A percentile compares a stretch with the other conserved stretches of the same genome.
phyloP scores from a whole-genome alignment of 768 basidiomycete species.

The Terana coerulea region DNA sequence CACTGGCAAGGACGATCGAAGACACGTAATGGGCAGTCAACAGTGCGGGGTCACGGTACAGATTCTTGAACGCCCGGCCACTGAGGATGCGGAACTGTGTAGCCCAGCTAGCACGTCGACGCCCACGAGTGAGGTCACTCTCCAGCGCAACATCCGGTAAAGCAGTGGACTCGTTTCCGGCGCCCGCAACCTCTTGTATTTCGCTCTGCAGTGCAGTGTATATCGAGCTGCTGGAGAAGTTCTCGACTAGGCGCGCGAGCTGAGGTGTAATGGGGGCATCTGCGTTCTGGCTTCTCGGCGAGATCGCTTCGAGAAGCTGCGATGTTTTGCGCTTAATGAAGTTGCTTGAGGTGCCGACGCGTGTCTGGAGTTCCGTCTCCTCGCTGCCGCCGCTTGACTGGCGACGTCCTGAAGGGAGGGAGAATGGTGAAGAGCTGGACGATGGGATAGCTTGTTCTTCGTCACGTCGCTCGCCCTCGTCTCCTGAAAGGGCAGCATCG shows the following conservation, averaged over 20 bases:
- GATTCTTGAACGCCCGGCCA: slow-evolving; percentile 95
- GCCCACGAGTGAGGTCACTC: slow-evolving; percentile 61
- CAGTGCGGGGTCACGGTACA: slow-evolving; percentile 92
- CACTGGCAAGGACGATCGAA: slow-evolving; percentile 79
- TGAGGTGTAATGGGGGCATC: slow-evolving; percentile 45
- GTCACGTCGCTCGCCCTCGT: slow-evolving; percentile 47
- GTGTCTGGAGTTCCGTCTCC: slow-evolving; percentile 51
- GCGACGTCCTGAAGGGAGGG: slow-evolving; percentile 20
- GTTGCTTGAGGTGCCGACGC: slow-evolving; percentile 38
- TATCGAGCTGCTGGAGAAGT: slow-evolving; percentile 66
- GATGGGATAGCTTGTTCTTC: slow-evolving; percentile 61
- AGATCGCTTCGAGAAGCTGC: slow-evolving; percentile 61
- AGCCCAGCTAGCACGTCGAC: slow-evolving; percentile 78
- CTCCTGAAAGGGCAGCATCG: slow-evolving; percentile 29
- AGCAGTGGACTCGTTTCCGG: slow-evolving; percentile 34
- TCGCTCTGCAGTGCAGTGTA: slow-evolving; percentile 60
- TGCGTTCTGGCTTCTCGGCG: slow-evolving; percentile 30
- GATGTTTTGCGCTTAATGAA: slow-evolving; percentile 73
- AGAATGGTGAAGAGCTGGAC: background rate
- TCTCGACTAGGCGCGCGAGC: slow-evolving; percentile 67
- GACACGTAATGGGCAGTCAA: slow-evolving; percentile 88
- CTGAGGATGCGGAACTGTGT: slow-evolving; percentile 95
- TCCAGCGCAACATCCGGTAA: slow-evolving; percentile 69
- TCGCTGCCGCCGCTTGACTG: slow-evolving; percentile 34
- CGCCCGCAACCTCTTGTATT: slow-evolving; percentile 42